These are phyloP conservation scores for Mucor irregularis DNA, from an alignment of 371 early-diverging fungal genomes.

Conservation along the genomic window DNA sequence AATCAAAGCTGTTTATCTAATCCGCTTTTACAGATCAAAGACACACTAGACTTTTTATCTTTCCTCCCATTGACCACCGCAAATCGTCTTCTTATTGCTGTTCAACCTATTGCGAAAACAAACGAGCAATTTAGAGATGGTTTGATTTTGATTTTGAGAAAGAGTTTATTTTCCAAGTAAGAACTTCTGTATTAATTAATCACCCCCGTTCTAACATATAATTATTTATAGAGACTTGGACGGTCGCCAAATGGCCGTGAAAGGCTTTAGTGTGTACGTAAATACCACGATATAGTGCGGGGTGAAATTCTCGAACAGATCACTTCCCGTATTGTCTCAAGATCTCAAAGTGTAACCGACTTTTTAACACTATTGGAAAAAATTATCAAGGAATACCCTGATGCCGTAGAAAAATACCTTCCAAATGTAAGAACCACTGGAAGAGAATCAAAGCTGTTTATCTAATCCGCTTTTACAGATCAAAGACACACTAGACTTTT, in stretches of 20 bases:
- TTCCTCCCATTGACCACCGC: constrained; percentile 55
- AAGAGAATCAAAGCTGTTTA: background rate
- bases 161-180: constrained; percentile 66
- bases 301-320: constrained; percentile 64
- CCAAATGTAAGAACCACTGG: constrained; percentile 25
- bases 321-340: constrained; percentile 58
- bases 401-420: constrained; percentile 30
- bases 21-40: constrained; percentile 47
- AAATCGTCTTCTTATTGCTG: constrained; percentile 47
- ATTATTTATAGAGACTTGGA: constrained; percentile 58
- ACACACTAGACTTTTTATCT: constrained; percentile 60
- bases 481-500: constrained; percentile 60
- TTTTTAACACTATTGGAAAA: constrained; percentile 52
- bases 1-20: background rate
- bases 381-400: constrained; percentile 45
- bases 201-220: no score
- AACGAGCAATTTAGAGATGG: constrained; percentile 58
- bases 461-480: constrained; percentile 33
- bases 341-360: constrained; percentile 46
- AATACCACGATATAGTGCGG: constrained; percentile 59
- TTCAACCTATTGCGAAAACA: constrained; percentile 49
- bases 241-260: constrained; percentile 56
- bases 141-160: constrained; percentile 59
- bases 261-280: no score
- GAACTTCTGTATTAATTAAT: background rate